Conservation (phyloP, 768 basidiomycete species). For the Leccinum obscurum region DNA sequence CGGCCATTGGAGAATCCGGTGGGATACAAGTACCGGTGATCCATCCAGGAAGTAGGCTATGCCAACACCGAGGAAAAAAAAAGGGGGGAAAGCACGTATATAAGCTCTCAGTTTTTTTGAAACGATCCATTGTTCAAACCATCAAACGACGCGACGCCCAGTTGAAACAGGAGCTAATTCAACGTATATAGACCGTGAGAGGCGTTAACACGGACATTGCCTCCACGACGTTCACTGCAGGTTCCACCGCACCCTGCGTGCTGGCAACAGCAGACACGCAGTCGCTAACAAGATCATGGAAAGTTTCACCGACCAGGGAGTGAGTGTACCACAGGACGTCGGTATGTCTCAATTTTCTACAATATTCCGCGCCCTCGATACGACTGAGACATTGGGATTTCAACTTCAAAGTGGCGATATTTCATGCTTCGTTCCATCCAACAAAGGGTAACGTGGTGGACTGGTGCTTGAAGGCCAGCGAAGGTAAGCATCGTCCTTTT, state of each 20-base stretch:
- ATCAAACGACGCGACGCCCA: background rate
- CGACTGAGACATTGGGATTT: background rate
- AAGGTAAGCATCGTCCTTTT: slow-evolving; percentile 45
- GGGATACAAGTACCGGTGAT: background rate
- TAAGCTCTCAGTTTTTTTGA: background rate
- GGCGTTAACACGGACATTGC: slow-evolving; percentile 21
- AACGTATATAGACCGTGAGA: slow-evolving; percentile 30
- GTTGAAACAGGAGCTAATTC: slow-evolving; percentile 20
- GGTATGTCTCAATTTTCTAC: slow-evolving; percentile 35
- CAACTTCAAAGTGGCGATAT: slow-evolving; percentile 63
- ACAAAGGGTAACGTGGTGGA: slow-evolving; percentile 79
- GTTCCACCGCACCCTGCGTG: slow-evolving; percentile 20
- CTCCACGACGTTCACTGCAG: slow-evolving; percentile 21
- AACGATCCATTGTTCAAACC: background rate
- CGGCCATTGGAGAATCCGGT: slow-evolving; percentile 2
- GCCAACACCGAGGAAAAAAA: background rate
- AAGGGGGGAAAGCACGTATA: background rate
- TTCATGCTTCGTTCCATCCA: slow-evolving; percentile 83
- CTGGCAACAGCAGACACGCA: slow-evolving; percentile 24
- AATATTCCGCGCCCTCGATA: background rate
- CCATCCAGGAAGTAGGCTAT: slow-evolving; percentile 2
- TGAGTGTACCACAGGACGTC: slow-evolving; percentile 51
- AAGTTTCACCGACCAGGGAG: slow-evolving; percentile 27
- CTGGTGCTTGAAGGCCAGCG: slow-evolving; percentile 71
- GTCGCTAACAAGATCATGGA: slow-evolving; percentile 25